Conservation (phyloP, 169 alveolate species). For the Cryptosporidium muris region DNA sequence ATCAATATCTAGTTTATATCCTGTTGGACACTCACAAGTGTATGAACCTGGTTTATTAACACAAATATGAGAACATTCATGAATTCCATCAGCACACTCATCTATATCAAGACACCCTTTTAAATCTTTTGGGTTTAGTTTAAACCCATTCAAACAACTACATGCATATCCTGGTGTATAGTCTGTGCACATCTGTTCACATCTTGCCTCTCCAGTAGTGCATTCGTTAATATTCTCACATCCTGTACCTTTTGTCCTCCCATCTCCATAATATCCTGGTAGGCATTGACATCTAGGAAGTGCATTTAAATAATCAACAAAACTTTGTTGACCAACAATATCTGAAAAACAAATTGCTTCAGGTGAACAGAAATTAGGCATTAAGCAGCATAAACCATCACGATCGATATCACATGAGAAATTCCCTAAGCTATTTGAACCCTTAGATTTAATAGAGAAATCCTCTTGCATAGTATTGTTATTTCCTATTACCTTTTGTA, state of each 20-base stretch:
- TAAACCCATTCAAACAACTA: slow-evolving; percentile 46
- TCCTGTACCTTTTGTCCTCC: slow-evolving; percentile 73
- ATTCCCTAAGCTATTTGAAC: background rate
- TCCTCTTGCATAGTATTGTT: slow-evolving; percentile 6
- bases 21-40: slow-evolving; percentile 74
- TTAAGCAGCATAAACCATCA: slow-evolving; percentile 53
- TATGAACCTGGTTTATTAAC: slow-evolving; percentile 75
- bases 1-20: slow-evolving; percentile 61
- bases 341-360: slow-evolving; percentile 65
- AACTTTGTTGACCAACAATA: slow-evolving; percentile 66
- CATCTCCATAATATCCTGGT: slow-evolving; percentile 73
- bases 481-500: slow-evolving; percentile 35
- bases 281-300: slow-evolving; percentile 74
- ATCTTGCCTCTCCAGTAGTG: slow-evolving; percentile 71
- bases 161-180: slow-evolving; percentile 70
- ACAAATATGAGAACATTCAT: slow-evolving; percentile 73
- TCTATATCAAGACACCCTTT: slow-evolving; percentile 72
- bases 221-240: slow-evolving; percentile 73
- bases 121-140: slow-evolving; percentile 37
- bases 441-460: background rate
- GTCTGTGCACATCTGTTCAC: slow-evolving; percentile 73
- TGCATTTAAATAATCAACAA: slow-evolving; percentile 71
- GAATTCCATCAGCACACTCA: slow-evolving; percentile 73
- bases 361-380: slow-evolving; percentile 66
- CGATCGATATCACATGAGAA: slow-evolving; percentile 18